phyloP scores from a whole-genome alignment of 495 filamentous ascomycete genomes.

The Penicillium bovifimosum region DNA sequence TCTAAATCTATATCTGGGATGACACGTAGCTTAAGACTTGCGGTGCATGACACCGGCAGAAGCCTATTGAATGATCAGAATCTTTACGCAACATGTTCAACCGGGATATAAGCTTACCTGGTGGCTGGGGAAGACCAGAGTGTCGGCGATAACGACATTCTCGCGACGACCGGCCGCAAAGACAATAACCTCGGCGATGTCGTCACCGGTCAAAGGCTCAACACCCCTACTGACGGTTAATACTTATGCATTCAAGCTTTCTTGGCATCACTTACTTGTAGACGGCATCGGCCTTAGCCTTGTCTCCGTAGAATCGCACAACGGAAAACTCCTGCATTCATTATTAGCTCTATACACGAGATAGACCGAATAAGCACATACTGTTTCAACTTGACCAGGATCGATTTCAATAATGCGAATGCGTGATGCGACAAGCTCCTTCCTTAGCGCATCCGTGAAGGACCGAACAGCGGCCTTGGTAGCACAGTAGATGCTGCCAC shows the following conservation, averaged over 20 bases:
- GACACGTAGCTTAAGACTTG: conserved; percentile 12
- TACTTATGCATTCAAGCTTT: neutral
- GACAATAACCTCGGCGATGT: conserved; percentile 92
- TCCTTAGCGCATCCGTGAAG: conserved; percentile 84
- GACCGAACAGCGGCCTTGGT: conserved; percentile 88
- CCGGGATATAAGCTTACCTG: conserved; percentile 52
- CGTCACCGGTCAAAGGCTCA: conserved; percentile 89
- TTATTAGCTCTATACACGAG: neutral
- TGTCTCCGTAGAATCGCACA: conserved; percentile 89
- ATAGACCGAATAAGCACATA: conserved; percentile 21
- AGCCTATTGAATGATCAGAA: conserved; percentile 10
- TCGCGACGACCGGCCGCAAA: conserved; percentile 84
- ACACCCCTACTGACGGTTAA: conserved; percentile 51
- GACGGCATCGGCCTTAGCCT: conserved; percentile 89
- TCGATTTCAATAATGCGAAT: conserved; percentile 91
- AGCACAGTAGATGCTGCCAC: conserved; percentile 94
- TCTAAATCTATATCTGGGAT: neutral
- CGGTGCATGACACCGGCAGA: conserved; percentile 25
- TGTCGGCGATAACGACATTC: conserved; percentile 94
- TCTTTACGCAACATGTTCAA: neutral
- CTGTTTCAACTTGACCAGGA: conserved; percentile 94
- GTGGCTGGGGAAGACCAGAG: conserved; percentile 85
- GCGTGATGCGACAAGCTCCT: conserved; percentile 80
- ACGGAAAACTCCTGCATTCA: conserved; percentile 80
- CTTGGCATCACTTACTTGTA: conserved; percentile 63